Evolutionary conservation across 352 stramenopile species (phyloP).

Genomic region (Globisporangium camurandrum): DNA sequence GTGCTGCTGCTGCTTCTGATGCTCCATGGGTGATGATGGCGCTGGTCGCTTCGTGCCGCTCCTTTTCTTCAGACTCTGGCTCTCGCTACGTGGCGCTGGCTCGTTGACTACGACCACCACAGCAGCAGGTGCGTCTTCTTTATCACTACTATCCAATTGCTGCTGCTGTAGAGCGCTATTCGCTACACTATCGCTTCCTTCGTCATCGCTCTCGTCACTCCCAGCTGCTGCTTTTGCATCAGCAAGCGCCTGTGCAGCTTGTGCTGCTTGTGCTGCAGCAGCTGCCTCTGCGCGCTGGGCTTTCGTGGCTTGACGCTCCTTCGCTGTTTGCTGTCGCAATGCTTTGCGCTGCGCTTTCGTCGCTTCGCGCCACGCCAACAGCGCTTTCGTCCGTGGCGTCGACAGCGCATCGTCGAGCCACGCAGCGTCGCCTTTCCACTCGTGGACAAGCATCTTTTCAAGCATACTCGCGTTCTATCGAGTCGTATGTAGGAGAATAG

Average conservation of each 20-base stretch:
- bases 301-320: slow-evolving; percentile 28
- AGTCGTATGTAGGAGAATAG: not conserved
- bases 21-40: not conserved
- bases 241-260: slow-evolving; percentile 15
- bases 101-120: not conserved
- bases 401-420: slow-evolving; percentile 50
- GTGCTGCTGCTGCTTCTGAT: not conserved
- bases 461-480: slow-evolving; percentile 36
- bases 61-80: too few relatives aligned
- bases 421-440: slow-evolving; percentile 50
- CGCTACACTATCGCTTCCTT: not conserved
- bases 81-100: not conserved
- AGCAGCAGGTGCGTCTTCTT: too few relatives aligned
- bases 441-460: slow-evolving; percentile 55
- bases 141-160: too few relatives aligned
- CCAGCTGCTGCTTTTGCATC: slow-evolving; percentile 4
- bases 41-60: not conserved
- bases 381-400: slow-evolving; percentile 45
- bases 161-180: not conserved
- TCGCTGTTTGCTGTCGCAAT: slow-evolving; percentile 46
- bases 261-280: slow-evolving; percentile 2
- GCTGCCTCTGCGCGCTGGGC: slow-evolving; percentile 21
- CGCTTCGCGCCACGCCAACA: slow-evolving; percentile 58
- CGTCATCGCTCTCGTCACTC: not conserved
- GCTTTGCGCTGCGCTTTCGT: slow-evolving; percentile 54